A percentile compares a stretch with the other conserved stretches of the same genome.
Evolutionary conservation across 495 filamentous ascomycete species (phyloP).

Genomic region (Penicillium diatomitis): DNA sequence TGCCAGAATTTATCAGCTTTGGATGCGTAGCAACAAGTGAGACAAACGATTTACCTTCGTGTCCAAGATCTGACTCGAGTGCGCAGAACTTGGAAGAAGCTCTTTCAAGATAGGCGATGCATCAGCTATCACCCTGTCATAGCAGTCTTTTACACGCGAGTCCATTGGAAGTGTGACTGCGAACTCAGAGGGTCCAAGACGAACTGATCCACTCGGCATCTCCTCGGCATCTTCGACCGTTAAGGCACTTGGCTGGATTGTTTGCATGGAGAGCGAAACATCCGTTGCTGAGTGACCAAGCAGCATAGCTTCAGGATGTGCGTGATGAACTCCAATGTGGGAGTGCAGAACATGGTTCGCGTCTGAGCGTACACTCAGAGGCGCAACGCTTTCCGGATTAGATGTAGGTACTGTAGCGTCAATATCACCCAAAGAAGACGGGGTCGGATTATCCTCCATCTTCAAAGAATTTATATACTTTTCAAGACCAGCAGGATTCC

Average conservation of each 20-base stretch:
- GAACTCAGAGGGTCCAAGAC: slow-evolving; percentile 35
- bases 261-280: slow-evolving; percentile 19
- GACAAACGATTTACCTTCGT: slow-evolving; percentile 16
- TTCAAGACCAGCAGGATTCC: too few relatives aligned
- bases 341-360: slow-evolving; percentile 13
- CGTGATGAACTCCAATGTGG: slow-evolving; percentile 16
- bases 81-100: slow-evolving; percentile 16
- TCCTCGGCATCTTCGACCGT: slow-evolving; percentile 23
- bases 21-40: neutral
- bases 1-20: slow-evolving; percentile 8
- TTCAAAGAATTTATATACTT: neutral
- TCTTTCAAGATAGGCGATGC: slow-evolving; percentile 17
- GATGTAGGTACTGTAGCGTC: slow-evolving; percentile 22
- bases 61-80: slow-evolving; percentile 4
- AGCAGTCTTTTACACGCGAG: slow-evolving; percentile 35
- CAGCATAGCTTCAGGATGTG: slow-evolving; percentile 14
- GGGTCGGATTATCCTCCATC: slow-evolving; percentile 16
- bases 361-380: slow-evolving; percentile 31
- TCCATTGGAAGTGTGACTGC: slow-evolving; percentile 39
- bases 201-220: slow-evolving; percentile 26
- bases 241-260: slow-evolving; percentile 36
- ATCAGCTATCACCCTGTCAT: slow-evolving; percentile 25
- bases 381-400: slow-evolving; percentile 24
- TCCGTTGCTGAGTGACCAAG: slow-evolving; percentile 11
- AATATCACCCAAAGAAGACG: slow-evolving; percentile 37